These are phyloP conservation scores for Oryza rufipogon DNA, from an alignment of 176 grass and related monocot species.

Conservation along the genomic window DNA sequence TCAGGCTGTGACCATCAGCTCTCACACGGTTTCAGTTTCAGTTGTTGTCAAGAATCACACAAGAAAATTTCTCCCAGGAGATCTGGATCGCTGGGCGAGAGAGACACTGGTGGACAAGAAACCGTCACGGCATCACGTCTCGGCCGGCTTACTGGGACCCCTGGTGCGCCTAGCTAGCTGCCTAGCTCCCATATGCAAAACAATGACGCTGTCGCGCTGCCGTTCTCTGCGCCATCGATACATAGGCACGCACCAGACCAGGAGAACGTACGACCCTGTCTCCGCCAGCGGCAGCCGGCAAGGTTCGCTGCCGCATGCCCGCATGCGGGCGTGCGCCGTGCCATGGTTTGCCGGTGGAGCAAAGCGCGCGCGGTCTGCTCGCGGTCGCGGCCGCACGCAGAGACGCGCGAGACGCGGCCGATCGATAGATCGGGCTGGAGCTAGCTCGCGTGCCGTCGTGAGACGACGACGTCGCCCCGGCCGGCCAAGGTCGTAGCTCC, in stretches of 20 bases:
- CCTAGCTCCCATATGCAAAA: background rate
- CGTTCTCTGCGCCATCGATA: slow-evolving; percentile 18
- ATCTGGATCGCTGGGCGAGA: slow-evolving; percentile 20
- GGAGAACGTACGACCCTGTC: background rate
- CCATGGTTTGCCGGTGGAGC: slow-evolving; percentile 16
- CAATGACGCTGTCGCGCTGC: background rate
- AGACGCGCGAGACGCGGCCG: background rate
- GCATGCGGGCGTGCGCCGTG: background rate
- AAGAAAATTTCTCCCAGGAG: background rate
- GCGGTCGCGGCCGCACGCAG: background rate
- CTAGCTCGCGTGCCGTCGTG: background rate
- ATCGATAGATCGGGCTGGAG: too few relatives aligned
- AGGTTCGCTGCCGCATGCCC: too few relatives aligned
- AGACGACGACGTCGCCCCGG: background rate
- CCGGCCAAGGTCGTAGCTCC: slow-evolving; percentile 27
- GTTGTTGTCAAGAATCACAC: background rate
- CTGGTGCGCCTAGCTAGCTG: background rate
- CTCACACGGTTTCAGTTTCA: background rate
- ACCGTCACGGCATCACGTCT: background rate
- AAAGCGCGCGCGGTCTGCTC: too few relatives aligned
- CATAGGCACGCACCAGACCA: background rate
- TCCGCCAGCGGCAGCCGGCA: background rate
- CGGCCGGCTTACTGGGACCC: background rate
- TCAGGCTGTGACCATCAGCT: too few relatives aligned
- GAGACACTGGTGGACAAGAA: background rate